Base-by-base conservation (phyloP, 176 grass and related monocot genomes). In the Zea luxurians region DNA sequence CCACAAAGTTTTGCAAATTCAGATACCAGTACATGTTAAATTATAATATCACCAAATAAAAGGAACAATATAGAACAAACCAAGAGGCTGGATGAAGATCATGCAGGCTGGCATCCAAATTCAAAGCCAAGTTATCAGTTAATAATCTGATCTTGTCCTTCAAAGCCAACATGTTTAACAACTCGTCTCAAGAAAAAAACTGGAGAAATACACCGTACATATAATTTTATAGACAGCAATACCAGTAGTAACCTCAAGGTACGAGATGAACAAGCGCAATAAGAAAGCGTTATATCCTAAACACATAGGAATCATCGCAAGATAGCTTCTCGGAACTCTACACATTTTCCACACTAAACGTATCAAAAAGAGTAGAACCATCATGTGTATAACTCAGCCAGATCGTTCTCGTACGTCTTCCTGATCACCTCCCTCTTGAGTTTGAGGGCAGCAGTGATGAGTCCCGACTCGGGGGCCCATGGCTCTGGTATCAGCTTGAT, bases 401-500 rank as follows among this genome's bases (percentile, higher is more conserved):
- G 88, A 42, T 92, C 85, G 12, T 86, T 67, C 15, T 85, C 75
- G 70, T 83, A 89, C 8, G 83, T 77, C 84, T 95, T 99, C 78
- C 45, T 99, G 59, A 99, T 87, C 66, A 62, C 69, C 52, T 99
- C 96, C 89, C 96, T 96, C 83, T 99, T 96, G 45, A 99, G 80
- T 76, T 99, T 96, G 40, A 99, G 83, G 48, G 96, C 96, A 21
- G 92, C 92, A 2, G 90, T 99, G 49, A 99, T 90, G 1, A 99
- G 86, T 10, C 96, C 88, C 0, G 96, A 87, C 58, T 99, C 96
- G 2, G 92, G 89, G 3, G 92, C 96, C 90, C 96, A 99, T 79
- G 88, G 80, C 76, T 96, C 92, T 2, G 85, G 35, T 48, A 99
- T 65, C 81, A 99, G 44, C 78, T 88, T 94, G 61, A 99, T 86